These are phyloP conservation scores for Penicillium sp. DNA, from an alignment of 2,329 filamentous ascomycete genomes.

Conservation along the genomic window DNA sequence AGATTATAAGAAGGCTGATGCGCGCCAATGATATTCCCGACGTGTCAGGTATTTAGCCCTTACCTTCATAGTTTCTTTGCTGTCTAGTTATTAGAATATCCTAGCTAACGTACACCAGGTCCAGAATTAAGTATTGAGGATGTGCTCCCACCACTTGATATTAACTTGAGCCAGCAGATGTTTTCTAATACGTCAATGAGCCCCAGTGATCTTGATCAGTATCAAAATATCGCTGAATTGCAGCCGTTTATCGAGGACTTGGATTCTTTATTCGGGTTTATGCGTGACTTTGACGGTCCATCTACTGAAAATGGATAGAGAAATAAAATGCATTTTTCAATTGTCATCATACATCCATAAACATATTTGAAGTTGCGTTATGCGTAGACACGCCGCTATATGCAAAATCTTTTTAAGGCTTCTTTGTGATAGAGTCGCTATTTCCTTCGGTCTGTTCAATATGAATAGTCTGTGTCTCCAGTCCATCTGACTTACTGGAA, in stretches of 20 bases:
- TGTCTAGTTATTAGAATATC: not conserved
- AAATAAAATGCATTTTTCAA: not conserved
- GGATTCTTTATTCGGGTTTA: slow-evolving; percentile 5
- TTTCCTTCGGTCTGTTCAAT: not conserved
- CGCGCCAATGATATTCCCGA: slow-evolving; percentile 16
- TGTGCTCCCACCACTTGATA: not conserved
- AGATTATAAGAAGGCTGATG: slow-evolving; percentile 10
- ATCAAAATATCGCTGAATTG: not conserved
- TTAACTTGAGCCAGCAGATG: slow-evolving; percentile 1
- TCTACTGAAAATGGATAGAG: not conserved
- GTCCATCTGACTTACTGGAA: not conserved
- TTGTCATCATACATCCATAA: not conserved
- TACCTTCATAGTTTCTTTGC: not conserved
- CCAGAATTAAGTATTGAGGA: not conserved
- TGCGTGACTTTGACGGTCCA: slow-evolving; percentile 2
- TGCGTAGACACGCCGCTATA: not conserved
- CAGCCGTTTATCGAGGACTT: slow-evolving; percentile 8
- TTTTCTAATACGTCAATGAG: not conserved
- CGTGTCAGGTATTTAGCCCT: slow-evolving; percentile 1
- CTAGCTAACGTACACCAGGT: not conserved
- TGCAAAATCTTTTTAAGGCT: not conserved
- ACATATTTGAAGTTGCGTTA: not conserved
- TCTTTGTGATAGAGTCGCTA: not conserved
- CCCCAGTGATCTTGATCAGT: not conserved
- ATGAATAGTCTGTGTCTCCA: not conserved